Percentiles rank a stretch among this genome's conserved stretches.
These are phyloP conservation scores for Ceratocystis smalleyi DNA, from an alignment of 2,329 filamentous ascomycete genomes.

Conservation along the genomic window DNA sequence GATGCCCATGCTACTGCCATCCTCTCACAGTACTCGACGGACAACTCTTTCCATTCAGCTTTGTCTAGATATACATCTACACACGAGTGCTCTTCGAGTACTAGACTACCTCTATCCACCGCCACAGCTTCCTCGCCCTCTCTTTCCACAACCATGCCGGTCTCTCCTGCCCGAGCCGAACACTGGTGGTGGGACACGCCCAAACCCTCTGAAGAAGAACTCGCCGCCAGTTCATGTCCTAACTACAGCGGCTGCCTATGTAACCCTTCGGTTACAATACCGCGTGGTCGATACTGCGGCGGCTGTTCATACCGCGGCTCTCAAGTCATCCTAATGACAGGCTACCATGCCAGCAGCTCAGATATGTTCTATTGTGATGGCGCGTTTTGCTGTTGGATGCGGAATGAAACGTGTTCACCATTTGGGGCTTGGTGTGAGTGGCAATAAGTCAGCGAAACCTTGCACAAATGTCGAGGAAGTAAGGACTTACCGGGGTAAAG, in stretches of 20 bases:
- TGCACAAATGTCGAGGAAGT: no score
- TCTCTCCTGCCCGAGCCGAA: background rate
- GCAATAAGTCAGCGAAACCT: background rate
- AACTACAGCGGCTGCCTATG: slow-evolving; percentile 7
- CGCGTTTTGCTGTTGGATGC: slow-evolving; percentile 14
- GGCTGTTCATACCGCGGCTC: background rate
- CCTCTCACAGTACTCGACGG: background rate
- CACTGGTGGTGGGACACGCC: background rate
- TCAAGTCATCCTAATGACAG: background rate
- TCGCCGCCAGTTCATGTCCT: background rate
- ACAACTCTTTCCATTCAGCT: no score
- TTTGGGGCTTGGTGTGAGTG: slow-evolving; percentile 11
- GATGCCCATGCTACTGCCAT: background rate
- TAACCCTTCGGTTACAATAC: background rate
- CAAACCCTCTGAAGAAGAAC: background rate
- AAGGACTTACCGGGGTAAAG: no score
- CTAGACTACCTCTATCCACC: background rate
- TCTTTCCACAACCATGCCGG: background rate
- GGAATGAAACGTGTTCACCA: slow-evolving; percentile 16
- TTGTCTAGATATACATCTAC: background rate
- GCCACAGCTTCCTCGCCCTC: background rate
- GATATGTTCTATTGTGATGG: slow-evolving; percentile 11
- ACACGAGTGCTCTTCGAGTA: background rate
- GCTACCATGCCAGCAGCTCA: background rate
- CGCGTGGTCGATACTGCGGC: slow-evolving; percentile 3